These are phyloP conservation scores for Coemansia interrupta DNA, from an alignment of 192 early-diverging fungal genomes.

Conservation along the genomic window DNA sequence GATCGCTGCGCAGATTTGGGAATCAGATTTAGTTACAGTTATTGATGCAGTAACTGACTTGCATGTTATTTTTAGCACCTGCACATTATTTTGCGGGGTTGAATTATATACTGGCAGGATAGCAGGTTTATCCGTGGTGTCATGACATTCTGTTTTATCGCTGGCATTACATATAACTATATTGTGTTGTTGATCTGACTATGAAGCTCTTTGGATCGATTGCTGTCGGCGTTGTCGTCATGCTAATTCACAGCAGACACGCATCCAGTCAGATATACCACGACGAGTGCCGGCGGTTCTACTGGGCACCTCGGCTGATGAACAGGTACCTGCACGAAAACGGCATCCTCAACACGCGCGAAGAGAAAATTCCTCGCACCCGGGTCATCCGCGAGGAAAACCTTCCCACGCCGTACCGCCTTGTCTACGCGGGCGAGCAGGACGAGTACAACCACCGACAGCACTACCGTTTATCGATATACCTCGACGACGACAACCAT, in stretches of 20 bases:
- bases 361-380: conserved; percentile 31
- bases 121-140: neutral
- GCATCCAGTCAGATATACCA: conserved; percentile 36
- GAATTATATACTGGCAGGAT: no score
- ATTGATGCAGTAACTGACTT: no score
- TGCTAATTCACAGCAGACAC: conserved; percentile 5
- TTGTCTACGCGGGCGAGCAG: conserved; percentile 32
- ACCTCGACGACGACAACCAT: conserved; percentile 47
- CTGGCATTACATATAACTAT: neutral
- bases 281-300: conserved; percentile 46
- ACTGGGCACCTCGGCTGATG: conserved; percentile 51
- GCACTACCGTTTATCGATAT: conserved; percentile 44
- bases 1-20: no score
- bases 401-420: conserved; percentile 43
- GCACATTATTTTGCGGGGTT: no score
- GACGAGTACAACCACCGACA: conserved; percentile 49
- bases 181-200: neutral
- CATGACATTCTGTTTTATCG: neutral
- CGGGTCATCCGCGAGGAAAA: conserved; percentile 34
- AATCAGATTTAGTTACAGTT: no score
- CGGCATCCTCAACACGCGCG: conserved; percentile 38
- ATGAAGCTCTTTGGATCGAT: conserved; percentile 8
- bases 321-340: conserved; percentile 51
- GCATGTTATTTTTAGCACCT: no score
- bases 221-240: neutral